phyloP scores from a whole-genome alignment of 208 protist species.

The Crithidia sp. region DNA sequence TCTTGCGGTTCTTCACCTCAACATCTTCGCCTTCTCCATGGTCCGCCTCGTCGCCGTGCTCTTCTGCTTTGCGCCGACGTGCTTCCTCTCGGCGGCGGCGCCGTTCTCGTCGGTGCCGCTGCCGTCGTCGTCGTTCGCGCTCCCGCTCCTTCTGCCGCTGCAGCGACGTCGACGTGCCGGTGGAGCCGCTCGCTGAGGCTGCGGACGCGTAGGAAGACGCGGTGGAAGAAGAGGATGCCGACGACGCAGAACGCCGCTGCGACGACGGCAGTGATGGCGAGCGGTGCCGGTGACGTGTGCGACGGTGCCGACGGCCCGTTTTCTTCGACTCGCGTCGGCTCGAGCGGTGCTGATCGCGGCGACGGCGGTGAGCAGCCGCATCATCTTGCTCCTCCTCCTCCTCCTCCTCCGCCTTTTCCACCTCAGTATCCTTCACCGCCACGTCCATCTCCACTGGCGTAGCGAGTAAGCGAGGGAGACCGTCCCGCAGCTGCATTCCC shows the following conservation, averaged over 20 bases:
- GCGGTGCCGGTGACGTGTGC: not conserved
- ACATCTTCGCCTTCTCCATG: not conserved
- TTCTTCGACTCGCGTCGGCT: too few species aligned
- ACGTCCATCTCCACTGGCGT: not conserved
- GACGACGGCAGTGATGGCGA: not conserved
- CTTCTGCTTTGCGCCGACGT: not conserved
- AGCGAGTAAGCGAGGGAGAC: too few species aligned
- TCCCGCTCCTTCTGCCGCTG: not conserved
- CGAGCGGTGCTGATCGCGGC: too few species aligned
- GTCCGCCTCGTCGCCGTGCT: not conserved
- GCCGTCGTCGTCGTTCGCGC: not conserved
- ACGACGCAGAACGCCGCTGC: not conserved
- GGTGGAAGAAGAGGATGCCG: not conserved
- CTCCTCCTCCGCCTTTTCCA: too few species aligned
- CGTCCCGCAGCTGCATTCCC: not conserved
- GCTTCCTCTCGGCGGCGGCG: not conserved
- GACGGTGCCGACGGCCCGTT: not conserved
- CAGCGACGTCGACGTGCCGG: slow-evolving; percentile 5
- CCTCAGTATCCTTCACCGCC: not conserved
- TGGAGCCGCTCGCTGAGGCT: not conserved
- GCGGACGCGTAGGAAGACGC: not conserved
- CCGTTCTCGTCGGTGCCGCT: slow-evolving; percentile 8
- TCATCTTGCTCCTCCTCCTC: too few species aligned
- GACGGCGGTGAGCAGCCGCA: too few species aligned
- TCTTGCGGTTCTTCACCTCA: not conserved